Percentiles rank a stretch among this genome's conserved stretches.
These are phyloP conservation scores for Phytopythium oedochilum DNA, from an alignment of 352 stramenopile species.

Conservation along the genomic window DNA sequence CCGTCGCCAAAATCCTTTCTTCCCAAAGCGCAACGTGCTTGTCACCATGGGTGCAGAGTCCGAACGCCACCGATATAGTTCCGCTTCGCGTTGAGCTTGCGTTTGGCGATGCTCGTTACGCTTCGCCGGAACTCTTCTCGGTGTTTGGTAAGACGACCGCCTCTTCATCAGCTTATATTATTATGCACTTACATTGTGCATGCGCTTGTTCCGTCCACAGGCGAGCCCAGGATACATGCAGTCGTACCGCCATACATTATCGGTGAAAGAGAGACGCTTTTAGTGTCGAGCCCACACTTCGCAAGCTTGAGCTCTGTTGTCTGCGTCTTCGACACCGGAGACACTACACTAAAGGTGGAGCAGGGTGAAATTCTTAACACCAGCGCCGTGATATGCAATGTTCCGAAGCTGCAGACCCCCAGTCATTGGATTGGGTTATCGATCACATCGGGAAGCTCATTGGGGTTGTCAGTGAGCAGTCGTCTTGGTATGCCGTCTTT, in stretches of 20 bases:
- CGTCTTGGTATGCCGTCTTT: conserved; percentile 6
- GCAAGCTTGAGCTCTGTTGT: conserved; percentile 20
- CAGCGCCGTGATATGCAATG: conserved; percentile 20
- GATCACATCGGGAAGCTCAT: conserved; percentile 13
- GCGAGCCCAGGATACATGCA: conserved; percentile 9
- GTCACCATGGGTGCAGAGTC: conserved; percentile 15
- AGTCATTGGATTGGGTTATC: conserved; percentile 23
- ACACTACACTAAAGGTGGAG: neutral
- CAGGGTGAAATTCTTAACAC: conserved; percentile 16
- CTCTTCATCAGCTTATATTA: neutral
- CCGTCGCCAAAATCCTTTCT: conserved; percentile 16
- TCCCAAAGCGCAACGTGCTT: conserved; percentile 19
- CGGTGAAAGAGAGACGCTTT: conserved; percentile 9
- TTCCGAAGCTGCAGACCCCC: conserved; percentile 17
- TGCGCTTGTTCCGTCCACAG: conserved; percentile 9
- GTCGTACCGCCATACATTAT: conserved; percentile 22
- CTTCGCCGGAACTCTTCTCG: conserved; percentile 14
- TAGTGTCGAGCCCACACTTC: conserved; percentile 3
- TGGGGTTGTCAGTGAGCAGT: neutral
- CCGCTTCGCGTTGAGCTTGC: conserved; percentile 18
- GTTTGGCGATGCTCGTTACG: conserved; percentile 19
- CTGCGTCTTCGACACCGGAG: conserved; percentile 24
- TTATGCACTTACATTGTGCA: too few relatives aligned
- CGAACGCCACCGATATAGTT: neutral
- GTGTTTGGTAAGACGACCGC: conserved; percentile 17